These are phyloP conservation scores for Carex myosuroides DNA, from an alignment of 176 grass and related monocot genomes.

Conservation along the genomic window DNA sequence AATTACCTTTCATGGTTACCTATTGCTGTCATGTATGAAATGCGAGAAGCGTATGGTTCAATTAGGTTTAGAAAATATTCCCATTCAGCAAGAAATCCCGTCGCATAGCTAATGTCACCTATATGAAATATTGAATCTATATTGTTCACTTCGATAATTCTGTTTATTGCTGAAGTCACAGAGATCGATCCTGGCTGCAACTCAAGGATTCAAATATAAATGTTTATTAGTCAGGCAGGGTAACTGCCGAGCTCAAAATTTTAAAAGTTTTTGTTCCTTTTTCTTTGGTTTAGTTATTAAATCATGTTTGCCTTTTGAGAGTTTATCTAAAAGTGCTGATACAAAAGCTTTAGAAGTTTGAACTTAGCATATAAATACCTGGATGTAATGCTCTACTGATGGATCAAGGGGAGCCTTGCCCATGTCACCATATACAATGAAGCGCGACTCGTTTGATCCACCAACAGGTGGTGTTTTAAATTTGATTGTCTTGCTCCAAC, in stretches of 20 bases:
- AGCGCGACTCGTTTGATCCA: constrained; percentile 43
- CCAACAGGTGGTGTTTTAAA: constrained; percentile 64
- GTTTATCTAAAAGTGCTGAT: not conserved
- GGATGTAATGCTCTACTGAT: constrained; percentile 85
- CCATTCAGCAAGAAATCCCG: constrained; percentile 78
- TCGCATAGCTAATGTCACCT: constrained; percentile 85
- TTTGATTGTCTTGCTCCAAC: constrained; percentile 44
- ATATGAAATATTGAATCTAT: constrained; percentile 82
- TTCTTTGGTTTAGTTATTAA: not conserved
- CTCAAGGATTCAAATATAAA: not conserved
- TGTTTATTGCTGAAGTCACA: constrained; percentile 38
- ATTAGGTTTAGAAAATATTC: constrained; percentile 64
- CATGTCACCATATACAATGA: constrained; percentile 75
- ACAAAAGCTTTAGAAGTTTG: not conserved
- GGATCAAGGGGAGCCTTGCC: constrained; percentile 79
- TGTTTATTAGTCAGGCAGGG: not conserved
- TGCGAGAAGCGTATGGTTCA: constrained; percentile 51
- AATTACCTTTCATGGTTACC: constrained; percentile 81
- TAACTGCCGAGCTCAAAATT: not conserved
- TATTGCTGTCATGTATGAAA: constrained; percentile 80
- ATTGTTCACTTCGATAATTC: constrained; percentile 33
- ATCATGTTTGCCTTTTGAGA: not conserved
- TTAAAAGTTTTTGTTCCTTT: not conserved
- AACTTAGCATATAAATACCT: constrained; percentile 26
- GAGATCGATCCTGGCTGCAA: constrained; percentile 63